Evolutionary conservation across 169 alveolate genomes (phyloP).

Genomic region (Cyclospora cayetanensis): DNA sequence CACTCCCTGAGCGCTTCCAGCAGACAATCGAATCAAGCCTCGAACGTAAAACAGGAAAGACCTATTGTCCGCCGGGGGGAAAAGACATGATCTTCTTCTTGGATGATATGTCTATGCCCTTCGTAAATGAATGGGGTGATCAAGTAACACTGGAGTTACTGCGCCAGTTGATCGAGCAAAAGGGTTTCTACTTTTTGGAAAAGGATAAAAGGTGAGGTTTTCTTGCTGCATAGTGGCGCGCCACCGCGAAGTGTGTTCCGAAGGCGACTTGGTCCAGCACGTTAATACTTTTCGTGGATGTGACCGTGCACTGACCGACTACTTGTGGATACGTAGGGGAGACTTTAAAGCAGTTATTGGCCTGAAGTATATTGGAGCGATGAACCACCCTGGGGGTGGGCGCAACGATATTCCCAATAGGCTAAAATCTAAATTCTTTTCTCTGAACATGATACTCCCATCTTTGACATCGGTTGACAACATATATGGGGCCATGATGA

Average conservation of each 20-base stretch:
- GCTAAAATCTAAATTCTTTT: conserved; percentile 93
- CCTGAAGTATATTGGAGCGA: conserved; percentile 93
- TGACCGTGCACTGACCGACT: not conserved
- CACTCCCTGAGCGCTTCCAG: conserved; percentile 94
- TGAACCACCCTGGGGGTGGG: conserved; percentile 98
- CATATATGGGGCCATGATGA: conserved; percentile 95
- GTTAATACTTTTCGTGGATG: too few species aligned
- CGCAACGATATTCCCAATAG: conserved; percentile 97
- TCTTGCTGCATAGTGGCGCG: too few species aligned
- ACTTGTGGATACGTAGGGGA: conserved; percentile 81
- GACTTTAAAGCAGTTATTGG: conserved; percentile 91
- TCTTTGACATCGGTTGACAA: conserved; percentile 93
- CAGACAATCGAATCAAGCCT: conserved; percentile 95
- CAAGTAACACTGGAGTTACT: conserved; percentile 94
- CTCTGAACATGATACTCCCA: conserved; percentile 96
- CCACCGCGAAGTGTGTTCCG: too few species aligned
- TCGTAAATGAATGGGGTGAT: conserved; percentile 97
- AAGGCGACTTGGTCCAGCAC: too few species aligned
- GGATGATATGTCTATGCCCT: conserved; percentile 97
- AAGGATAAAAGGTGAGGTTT: conserved; percentile 87
- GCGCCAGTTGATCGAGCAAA: conserved; percentile 93
- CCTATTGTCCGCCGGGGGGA: conserved; percentile 93
- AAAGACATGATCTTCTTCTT: conserved; percentile 93
- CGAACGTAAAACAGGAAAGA: conserved; percentile 93
- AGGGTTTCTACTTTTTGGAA: conserved; percentile 94